Conservation (phyloP, 306 rosid species). For the Dicorynia guianensis region DNA sequence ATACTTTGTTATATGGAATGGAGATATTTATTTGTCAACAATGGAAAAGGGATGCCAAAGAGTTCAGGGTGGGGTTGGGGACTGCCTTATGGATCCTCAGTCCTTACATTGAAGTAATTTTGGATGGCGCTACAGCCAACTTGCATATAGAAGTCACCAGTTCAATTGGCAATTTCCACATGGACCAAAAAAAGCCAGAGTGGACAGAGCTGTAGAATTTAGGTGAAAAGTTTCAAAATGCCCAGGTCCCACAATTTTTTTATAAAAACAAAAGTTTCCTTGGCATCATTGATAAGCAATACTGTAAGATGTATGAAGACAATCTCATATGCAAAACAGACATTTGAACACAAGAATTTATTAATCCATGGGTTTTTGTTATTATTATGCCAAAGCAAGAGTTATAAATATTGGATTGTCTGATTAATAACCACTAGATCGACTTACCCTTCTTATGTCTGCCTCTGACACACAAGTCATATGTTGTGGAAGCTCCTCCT, state of each 20-base stretch:
- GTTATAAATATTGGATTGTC: slow-evolving; percentile 7
- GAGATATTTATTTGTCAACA: background rate
- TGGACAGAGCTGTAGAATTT: background rate
- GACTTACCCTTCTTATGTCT: slow-evolving; percentile 76
- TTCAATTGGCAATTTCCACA: no score
- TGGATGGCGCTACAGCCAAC: background rate
- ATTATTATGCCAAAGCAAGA: slow-evolving; percentile 26
- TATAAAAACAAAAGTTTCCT: background rate
- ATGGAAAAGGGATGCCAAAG: background rate
- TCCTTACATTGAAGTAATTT: no score
- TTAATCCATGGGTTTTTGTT: background rate
- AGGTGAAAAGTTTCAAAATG: no score
- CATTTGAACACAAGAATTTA: slow-evolving; percentile 7
- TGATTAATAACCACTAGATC: slow-evolving; percentile 22
- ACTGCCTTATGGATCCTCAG: no score
- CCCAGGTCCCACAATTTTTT: no score
- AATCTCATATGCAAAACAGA: background rate
- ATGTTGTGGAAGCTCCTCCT: slow-evolving; percentile 89
- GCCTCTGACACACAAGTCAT: slow-evolving; percentile 80
- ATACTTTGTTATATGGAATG: background rate
- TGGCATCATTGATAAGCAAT: background rate
- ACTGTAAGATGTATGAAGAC: slow-evolving; percentile 11
- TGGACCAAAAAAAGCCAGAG: no score
- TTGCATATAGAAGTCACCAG: background rate
- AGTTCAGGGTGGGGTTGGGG: background rate